Evolutionary conservation across 345 rosid genomes (phyloP), one percentile per base, ranked within the genome.

Genomic region (Brassica nigra): DNA sequence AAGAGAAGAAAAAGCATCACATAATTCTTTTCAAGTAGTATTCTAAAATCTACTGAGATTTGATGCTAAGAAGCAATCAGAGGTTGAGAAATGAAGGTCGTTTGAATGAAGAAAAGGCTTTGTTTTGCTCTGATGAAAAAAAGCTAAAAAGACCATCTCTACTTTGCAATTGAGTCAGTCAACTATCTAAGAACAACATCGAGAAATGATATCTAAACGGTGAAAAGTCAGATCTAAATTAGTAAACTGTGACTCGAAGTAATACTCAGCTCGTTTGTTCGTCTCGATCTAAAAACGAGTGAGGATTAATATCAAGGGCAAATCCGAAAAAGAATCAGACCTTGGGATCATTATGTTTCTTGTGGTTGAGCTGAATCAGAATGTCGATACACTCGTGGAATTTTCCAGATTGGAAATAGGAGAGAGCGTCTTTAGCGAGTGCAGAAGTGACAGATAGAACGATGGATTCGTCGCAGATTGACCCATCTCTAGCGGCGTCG

Each of bases 321-420:
- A 39, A 69, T n/a, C 58, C 2, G 27, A 18, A 55, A 11, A 23
- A 61, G 5, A 5, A 42, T 14, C 15, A 28, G 42, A 93, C 99
- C 93, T 91, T 95, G 2, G 92, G 97, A 89, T 93, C 97, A 85
- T 85, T 84, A 15, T 76, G 88, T 75, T 88, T 89, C 86, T 85
- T 91, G 55, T 80, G 89, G 72, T 78, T 72, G 49, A 96, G 90
- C 85, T 90, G 92, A 83, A 77, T 78, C 78, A 93, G 74, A 69
- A 88, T 79, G 34, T 86, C 90, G 20, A 96, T 79, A 76, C 97
- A 93, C 73, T 96, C 99, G 9, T 70, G 59, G 79, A 86, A 92
- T 74, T 91, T 88, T 36, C 87, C 80, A 54, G 97, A 93, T 80
- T 91, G 92, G 80, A 89, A 96, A 83, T 77, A 83, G 36, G 86